Base-by-base conservation (phyloP, 2,329 filamentous ascomycete genomes). In the Cylindrodendrum hubeiense region DNA sequence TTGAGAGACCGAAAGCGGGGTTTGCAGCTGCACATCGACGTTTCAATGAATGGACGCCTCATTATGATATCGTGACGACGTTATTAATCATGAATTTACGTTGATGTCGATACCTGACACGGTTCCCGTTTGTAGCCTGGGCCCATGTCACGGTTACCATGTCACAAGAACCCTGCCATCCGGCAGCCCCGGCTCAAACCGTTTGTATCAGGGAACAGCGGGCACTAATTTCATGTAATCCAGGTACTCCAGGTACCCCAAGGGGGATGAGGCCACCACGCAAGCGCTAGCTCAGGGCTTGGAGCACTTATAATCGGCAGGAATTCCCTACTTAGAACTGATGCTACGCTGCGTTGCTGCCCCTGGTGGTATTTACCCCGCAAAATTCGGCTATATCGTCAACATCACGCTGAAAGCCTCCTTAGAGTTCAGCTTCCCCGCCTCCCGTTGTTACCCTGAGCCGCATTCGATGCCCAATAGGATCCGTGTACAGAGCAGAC, bases 381-480 rank as follows among this genome's bases (percentile, higher is more conserved):
- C 26, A 21, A 33, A 19, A 19, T 15, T 33, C 46, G 9, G 30
- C 10, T 4, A 19, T 15, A 9, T 30, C 28, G 17, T 33, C n/a
- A 50, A 50, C 47, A 50, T 33, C 47, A 50, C 47, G 47, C 47
- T n/a, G 8, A 17, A 21, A 50, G 28, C n/a, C n/a, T 22, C n/a
- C 15, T n/a, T 39, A 39, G 37, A 39, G 37, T 39, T 39, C 37
- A 39, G 19, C n/a, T 33, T 50, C 19, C 47, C 47, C 47, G 26
- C 30, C 47, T 28, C n/a, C n/a, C 28, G 28, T 13, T 34, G 47
- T 19, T 50, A 33, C 47, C n/a, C 28, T 19, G 19, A 33, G n/a
- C 26, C n/a, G 12, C 30, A 33, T 17, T 21, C 47, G 22, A 50
- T 50, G 47, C 26, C 47, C 26, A 50, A 21, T 50, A 21, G 17